These are phyloP conservation scores for Trametes cinnabarina DNA, from an alignment of 768 basidiomycete species.

Conservation along the genomic window DNA sequence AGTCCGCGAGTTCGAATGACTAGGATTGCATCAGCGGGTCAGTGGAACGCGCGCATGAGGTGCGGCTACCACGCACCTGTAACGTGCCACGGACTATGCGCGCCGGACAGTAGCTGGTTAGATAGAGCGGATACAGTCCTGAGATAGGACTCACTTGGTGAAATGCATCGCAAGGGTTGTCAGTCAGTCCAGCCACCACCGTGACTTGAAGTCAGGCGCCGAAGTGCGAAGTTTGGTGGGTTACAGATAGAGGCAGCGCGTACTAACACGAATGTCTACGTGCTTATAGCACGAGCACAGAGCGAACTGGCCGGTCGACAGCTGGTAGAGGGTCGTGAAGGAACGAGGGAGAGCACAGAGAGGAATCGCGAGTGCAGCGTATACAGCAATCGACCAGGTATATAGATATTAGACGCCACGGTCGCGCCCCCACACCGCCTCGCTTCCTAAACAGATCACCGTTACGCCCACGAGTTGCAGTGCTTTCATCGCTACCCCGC, in stretches of 20 bases:
- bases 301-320: too few species aligned
- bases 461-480: not conserved
- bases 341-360: too few species aligned
- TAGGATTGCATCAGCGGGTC: slow-evolving; percentile 12
- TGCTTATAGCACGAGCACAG: too few species aligned
- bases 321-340: too few species aligned
- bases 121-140: not conserved
- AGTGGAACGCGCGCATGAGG: not conserved
- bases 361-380: too few species aligned
- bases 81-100: slow-evolving; percentile 31
- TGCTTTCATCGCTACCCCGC: not conserved
- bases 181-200: not conserved
- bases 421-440: not conserved
- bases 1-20: slow-evolving; percentile 42
- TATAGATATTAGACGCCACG: not conserved
- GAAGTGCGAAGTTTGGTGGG: too few species aligned
- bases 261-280: too few species aligned
- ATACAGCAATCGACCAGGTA: too few species aligned
- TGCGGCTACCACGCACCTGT: slow-evolving; percentile 20
- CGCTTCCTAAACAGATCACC: not conserved
- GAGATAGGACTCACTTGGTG: not conserved
- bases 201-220: not conserved
- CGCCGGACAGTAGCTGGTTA: not conserved
- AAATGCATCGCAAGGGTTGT: not conserved
- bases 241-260: too few species aligned